These are phyloP conservation scores for Heimioporus sp. DNA, from an alignment of 768 basidiomycete genomes.

Conservation along the genomic window DNA sequence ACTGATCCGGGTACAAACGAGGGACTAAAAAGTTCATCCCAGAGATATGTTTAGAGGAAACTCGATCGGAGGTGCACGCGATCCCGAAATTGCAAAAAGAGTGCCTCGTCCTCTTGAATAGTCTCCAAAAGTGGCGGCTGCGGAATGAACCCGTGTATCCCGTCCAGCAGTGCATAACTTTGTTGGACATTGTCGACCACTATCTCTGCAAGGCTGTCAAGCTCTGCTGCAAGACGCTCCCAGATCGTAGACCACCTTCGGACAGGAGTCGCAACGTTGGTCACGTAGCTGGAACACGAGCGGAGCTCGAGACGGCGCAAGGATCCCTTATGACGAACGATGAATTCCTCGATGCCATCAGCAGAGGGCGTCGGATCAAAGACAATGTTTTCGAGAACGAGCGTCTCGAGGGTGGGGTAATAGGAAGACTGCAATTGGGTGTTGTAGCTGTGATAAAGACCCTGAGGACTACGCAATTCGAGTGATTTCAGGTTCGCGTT, in stretches of 20 bases:
- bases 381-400: conserved; percentile 29
- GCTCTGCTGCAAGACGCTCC: conserved; percentile 21
- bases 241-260: conserved; percentile 30
- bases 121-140: conserved; percentile 9
- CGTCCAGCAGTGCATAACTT: conserved; percentile 26
- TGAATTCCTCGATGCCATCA: conserved; percentile 29
- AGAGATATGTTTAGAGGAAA: background rate
- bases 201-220: conserved; percentile 21
- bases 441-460: conserved; percentile 28
- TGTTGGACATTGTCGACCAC: conserved; percentile 12
- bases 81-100: conserved; percentile 6
- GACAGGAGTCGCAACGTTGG: conserved; percentile 7
- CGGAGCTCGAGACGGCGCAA: conserved; percentile 23
- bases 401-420: conserved; percentile 26
- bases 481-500: conserved; percentile 21
- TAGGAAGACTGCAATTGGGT: conserved; percentile 16
- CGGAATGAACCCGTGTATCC: conserved; percentile 21
- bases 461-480: conserved; percentile 25
- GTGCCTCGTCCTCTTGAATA: conserved; percentile 12
- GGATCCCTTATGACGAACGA: conserved; percentile 29
- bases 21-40: too few species aligned
- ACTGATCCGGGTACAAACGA: too few species aligned
- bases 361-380: conserved; percentile 21
- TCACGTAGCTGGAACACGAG: conserved; percentile 26
- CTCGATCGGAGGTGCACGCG: conserved; percentile 11